Conservation (phyloP, 495 filamentous ascomycete species). For the Xylaria palmicola region DNA sequence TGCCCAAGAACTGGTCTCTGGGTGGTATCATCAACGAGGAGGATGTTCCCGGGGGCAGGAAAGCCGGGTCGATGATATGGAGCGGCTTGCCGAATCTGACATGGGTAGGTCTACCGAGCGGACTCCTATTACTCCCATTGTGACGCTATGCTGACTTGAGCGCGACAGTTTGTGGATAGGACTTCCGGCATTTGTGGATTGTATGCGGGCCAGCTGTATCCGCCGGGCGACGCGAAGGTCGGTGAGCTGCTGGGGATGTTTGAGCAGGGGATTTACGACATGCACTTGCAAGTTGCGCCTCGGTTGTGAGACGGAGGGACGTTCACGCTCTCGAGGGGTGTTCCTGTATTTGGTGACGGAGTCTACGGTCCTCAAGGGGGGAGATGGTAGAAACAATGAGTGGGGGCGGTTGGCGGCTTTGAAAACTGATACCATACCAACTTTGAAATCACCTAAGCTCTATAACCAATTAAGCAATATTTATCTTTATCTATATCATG, state of each 20-base stretch:
- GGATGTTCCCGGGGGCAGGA: slow-evolving; percentile 15
- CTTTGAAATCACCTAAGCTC: no score
- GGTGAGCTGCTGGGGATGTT: slow-evolving; percentile 9
- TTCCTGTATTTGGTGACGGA: no score
- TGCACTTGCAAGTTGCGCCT: background rate
- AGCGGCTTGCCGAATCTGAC: slow-evolving; percentile 13
- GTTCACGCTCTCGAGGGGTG: background rate
- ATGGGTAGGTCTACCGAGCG: slow-evolving; percentile 14
- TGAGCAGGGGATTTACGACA: slow-evolving; percentile 13
- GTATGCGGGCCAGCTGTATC: slow-evolving; percentile 16
- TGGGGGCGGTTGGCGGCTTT: no score
- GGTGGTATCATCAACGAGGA: slow-evolving; percentile 14
- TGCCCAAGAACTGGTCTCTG: slow-evolving; percentile 12
- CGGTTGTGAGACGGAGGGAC: background rate
- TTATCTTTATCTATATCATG: no score
- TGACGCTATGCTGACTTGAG: background rate
- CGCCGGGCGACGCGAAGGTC: slow-evolving; percentile 10
- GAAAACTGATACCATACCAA: no score
- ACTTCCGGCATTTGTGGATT: slow-evolving; percentile 12
- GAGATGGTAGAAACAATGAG: background rate
- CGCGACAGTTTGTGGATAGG: slow-evolving; percentile 11
- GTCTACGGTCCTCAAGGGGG: no score
- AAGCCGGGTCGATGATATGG: slow-evolving; percentile 18
- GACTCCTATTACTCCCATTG: background rate
- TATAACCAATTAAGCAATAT: no score